phyloP scores from a whole-genome alignment of 1,139 yeast species.

The Saccharomyces hybrid region DNA sequence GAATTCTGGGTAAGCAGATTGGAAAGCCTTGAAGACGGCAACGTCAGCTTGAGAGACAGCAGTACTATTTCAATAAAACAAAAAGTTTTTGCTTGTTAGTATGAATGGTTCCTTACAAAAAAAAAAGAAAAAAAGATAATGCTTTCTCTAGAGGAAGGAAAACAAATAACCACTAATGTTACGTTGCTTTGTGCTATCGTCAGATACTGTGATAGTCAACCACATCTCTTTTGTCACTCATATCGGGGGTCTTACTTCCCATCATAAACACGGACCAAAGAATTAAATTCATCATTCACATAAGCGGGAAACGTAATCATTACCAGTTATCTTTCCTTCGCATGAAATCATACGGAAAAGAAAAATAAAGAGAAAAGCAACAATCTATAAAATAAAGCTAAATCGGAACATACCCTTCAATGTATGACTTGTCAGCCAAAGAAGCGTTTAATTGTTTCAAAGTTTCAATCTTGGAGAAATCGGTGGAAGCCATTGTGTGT shows the following conservation, averaged over 20 bases:
- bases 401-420: constrained; percentile 70
- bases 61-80: constrained; percentile 39
- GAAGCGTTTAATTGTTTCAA: constrained; percentile 76
- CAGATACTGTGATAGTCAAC: constrained; percentile 18
- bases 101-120: not conserved
- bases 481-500: constrained; percentile 58
- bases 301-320: not conserved
- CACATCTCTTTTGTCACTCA: constrained; percentile 46
- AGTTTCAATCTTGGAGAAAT: constrained; percentile 74
- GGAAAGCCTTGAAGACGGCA: constrained; percentile 89
- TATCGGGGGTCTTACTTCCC: constrained; percentile 89
- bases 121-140: not conserved
- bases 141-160: not conserved
- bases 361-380: constrained; percentile 2
- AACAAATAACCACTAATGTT: not conserved
- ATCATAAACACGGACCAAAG: constrained; percentile 93
- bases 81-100: not conserved
- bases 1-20: constrained; percentile 84
- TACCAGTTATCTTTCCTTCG: not conserved
- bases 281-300: constrained; percentile 57
- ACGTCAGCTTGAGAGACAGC: constrained; percentile 95
- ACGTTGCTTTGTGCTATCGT: constrained; percentile 3
- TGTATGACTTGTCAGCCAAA: constrained; percentile 87
- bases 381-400: not conserved
- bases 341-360: not conserved